Evolutionary conservation across 441 rosid genomes (phyloP), one percentile per base, ranked within the genome.

Genomic region (Gossypium schwendimanii): DNA sequence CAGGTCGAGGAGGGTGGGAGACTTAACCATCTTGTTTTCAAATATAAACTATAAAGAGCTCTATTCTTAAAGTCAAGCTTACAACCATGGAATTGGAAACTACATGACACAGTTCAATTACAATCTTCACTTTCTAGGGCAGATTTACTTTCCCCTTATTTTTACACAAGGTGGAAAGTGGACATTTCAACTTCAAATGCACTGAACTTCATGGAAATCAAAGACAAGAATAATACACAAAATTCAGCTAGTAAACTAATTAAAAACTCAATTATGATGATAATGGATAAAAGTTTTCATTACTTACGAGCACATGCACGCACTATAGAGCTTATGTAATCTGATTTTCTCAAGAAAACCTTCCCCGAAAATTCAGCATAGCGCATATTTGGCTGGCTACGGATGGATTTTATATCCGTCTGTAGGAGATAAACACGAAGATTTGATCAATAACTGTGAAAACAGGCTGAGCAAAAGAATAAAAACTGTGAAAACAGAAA

Each of bases 221-320:
- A 71, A 60, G 28, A 50, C 18, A 28, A 52, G 45, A 44, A 6
- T 6, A 68, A 52, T 52, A 31, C 59, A 60, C 6, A 17, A n/a
- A 5, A 70, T 70, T 20, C 4, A 12, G 14, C 64, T 36, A 57
- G n/a, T 70, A 57, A 14, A 57, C 23, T 39, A 69, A 33, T 33
- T 20, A 53, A 49, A 54, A 33, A 10, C 50, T 18, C 49, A 53
- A 17, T 28, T 18, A 18, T 68, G 31, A 53, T 62, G 26, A 58
- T 20, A 10, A 6, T 41, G 36, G 55, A 63, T 3, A 33, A 55
- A 54, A 69, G 55, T 14, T 49, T 57, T 23, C 17, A 20, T 0
- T 75, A 87, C 98, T 87, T 87, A 94, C 98, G 93, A 76, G 96
- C 94, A 82, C 96, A 92, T 52, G 96, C 88, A 52, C 96, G 88